These are phyloP conservation scores for Penicillium sclerotigenum DNA, from an alignment of 2,329 filamentous ascomycete species.

Conservation along the genomic window DNA sequence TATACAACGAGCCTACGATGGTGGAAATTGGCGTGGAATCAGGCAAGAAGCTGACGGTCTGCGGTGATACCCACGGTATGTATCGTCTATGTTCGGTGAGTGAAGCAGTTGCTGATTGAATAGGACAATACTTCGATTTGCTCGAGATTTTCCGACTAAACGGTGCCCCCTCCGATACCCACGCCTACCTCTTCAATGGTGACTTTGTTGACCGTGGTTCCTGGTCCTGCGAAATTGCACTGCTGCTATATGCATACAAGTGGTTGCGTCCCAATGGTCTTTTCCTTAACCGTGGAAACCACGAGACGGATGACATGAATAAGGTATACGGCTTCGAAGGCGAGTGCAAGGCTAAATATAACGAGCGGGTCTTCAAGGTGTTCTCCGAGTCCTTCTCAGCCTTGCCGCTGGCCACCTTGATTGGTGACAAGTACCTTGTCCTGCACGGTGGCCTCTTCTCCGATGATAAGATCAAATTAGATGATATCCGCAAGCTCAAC, in stretches of 20 bases:
- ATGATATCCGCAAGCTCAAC: constrained; percentile 91
- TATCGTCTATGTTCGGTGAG: not conserved
- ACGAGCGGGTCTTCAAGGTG: constrained; percentile 89
- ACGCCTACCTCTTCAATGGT: constrained; percentile 96
- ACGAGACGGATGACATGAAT: constrained; percentile 99
- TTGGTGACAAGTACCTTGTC: constrained; percentile 86
- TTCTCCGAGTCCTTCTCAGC: constrained; percentile 98
- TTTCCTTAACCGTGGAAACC: constrained; percentile 96
- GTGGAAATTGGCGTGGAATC: constrained; percentile 82
- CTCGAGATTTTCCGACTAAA: constrained; percentile 94
- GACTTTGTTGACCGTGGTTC: constrained; percentile 97
- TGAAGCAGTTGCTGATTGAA: constrained; percentile 2
- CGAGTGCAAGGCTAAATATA: constrained; percentile 98
- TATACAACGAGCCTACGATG: constrained; percentile 94
- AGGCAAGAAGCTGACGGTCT: constrained; percentile 81
- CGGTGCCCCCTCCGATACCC: constrained; percentile 76
- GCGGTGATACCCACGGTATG: constrained; percentile 90
- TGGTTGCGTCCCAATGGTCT: constrained; percentile 84
- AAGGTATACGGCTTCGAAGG: constrained; percentile 97
- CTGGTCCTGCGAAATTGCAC: constrained; percentile 95
- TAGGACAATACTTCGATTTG: constrained; percentile 94
- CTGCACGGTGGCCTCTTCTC: constrained; percentile 95
- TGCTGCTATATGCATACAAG: constrained; percentile 94
- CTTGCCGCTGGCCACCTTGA: constrained; percentile 83
- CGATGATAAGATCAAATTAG: constrained; percentile 81